Evolutionary conservation across 1,139 yeast species (phyloP), one percentile per base, ranked within the genome.

Genomic region (Pichiaceae sp.): DNA sequence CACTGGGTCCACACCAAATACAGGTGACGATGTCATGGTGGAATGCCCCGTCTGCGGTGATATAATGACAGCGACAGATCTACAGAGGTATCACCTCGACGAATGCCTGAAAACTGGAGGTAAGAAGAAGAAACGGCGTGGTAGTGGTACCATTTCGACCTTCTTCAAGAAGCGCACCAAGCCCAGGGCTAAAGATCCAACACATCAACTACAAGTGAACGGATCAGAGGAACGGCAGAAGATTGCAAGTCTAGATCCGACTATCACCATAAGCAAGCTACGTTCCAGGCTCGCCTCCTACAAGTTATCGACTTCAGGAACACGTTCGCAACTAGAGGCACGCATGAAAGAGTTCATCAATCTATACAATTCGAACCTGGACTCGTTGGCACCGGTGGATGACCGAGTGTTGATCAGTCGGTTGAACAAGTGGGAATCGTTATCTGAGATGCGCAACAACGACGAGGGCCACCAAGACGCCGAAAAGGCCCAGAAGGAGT

Each of bases 281-380:
- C 78, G 79, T 47, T 76, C 75, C 34, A 76, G 77, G 49, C 60
- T 89, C 16, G 38, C 66, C 1, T 64, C 69, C 4, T 54, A 75
- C 24, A 73, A 75, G 17, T 55, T 89, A 5, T 73, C 89, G 0
- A 66, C 75, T 0, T 54, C 55, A 4, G 97, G 97, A 0, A 60
- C 78, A 3, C 63, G 85, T 43, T 61, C 62, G 19, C 81, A 75
- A 46, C 53, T 87, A 47, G 89, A 84, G 43, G 61, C 72, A 24
- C 63, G 97, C 33, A 83, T 82, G 53, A 77, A 77, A 42, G 94
- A 89, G 45, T 89, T 79, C 63, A 76, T 83, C 42, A 75, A 81
- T 27, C 54, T 87, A 14, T 83, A 79, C 75, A 89, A 89, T 51
- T 80, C 96, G 15, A 87, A 87, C 50, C 68, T 79, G 35, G 96